Percentiles rank a stretch among this genome's conserved stretches.
These are phyloP conservation scores for Aspergillus sclerotialis DNA, from an alignment of 2,329 filamentous ascomycete species.

Conservation along the genomic window DNA sequence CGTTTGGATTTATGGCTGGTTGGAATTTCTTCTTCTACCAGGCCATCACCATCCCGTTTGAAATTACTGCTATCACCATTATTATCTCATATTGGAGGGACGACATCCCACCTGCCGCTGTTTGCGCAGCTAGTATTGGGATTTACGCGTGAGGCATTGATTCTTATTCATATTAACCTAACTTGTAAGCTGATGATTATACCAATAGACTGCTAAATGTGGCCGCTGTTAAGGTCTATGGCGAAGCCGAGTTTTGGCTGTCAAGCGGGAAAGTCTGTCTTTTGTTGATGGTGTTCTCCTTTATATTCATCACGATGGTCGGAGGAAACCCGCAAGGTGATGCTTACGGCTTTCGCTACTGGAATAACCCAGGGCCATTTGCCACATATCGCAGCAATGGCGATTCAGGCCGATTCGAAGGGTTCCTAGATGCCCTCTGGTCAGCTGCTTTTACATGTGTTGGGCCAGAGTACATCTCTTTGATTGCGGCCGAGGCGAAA, in stretches of 20 bases:
- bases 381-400: constrained; percentile 56
- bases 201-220: constrained; percentile 58
- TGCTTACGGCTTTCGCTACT: constrained; percentile 63
- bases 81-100: constrained; percentile 29
- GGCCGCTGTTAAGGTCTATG: constrained; percentile 62
- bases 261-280: constrained; percentile 57
- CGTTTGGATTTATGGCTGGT: constrained; percentile 31
- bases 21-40: constrained; percentile 39
- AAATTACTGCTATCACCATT: constrained; percentile 29
- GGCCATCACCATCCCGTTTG: constrained; percentile 21
- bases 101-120: constrained; percentile 26
- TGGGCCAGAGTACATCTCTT: constrained; percentile 57
- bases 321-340: constrained; percentile 68
- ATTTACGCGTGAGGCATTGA: neutral
- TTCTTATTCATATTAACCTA: too few species aligned
- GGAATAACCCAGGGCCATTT: constrained; percentile 58
- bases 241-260: constrained; percentile 52
- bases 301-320: constrained; percentile 74
- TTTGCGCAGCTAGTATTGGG: constrained; percentile 4
- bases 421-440: constrained; percentile 61
- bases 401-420: constrained; percentile 48
- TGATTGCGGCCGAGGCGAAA: constrained; percentile 59
- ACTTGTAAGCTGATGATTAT: too few species aligned
- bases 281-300: constrained; percentile 60
- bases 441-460: constrained; percentile 60